Evolutionary conservation across 1,284 basidiomycete species (phyloP).

Genomic region (Entoloma clypeatum): DNA sequence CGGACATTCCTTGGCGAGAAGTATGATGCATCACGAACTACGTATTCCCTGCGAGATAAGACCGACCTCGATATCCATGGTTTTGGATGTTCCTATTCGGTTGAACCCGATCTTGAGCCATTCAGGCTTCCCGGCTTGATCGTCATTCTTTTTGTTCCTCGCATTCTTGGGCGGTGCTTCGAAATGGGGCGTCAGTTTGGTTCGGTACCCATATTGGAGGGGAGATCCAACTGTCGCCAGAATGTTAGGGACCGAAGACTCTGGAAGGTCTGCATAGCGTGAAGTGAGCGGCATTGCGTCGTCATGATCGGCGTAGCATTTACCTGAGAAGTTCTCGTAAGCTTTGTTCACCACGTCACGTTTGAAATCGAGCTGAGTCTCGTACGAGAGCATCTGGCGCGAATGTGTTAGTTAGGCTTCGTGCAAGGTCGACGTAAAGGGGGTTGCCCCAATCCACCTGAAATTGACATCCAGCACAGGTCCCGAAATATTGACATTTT

Average conservation of each 20-base stretch:
- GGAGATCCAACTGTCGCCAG: constrained; percentile 83
- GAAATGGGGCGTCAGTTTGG: constrained; percentile 97
- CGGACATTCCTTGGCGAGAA: constrained; percentile 72
- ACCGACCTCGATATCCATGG: constrained; percentile 91
- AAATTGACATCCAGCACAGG: constrained; percentile 78
- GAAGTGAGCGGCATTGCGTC: background rate
- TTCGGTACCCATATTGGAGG: constrained; percentile 88
- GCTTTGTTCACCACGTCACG: constrained; percentile 85
- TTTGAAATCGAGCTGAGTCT: constrained; percentile 84
- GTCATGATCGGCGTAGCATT: constrained; percentile 16
- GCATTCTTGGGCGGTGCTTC: constrained; percentile 68
- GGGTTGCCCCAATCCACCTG: constrained; percentile 42
- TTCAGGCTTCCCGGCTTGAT: constrained; percentile 38
- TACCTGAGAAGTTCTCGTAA: constrained; percentile 76
- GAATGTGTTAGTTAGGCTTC: constrained; percentile 1
- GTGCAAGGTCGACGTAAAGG: background rate
- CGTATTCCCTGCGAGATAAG: background rate
- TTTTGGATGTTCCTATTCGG: constrained; percentile 66
- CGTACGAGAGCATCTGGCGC: constrained; percentile 80
- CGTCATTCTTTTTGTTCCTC: constrained; percentile 31
- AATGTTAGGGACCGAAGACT: constrained; percentile 61
- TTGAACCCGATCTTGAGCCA: constrained; percentile 92
- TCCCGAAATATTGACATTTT: constrained; percentile 83
- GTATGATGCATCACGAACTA: constrained; percentile 1
- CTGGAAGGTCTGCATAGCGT: constrained; percentile 46